A percentile compares a stretch with the other conserved stretches of the same genome.
These are phyloP conservation scores for Triadica sebifera DNA, from an alignment of 345 rosid species.

Conservation along the genomic window DNA sequence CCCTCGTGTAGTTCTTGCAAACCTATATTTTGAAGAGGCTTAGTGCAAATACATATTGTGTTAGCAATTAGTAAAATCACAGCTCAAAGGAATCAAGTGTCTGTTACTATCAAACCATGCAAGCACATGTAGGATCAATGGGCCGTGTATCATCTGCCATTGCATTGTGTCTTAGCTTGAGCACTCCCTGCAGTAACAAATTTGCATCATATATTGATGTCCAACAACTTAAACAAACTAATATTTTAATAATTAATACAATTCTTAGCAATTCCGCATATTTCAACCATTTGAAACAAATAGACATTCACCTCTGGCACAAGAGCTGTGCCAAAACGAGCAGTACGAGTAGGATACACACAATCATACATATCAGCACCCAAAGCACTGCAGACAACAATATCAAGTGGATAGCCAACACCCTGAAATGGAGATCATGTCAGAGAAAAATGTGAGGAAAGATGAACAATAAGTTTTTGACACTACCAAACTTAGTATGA, in stretches of 20 bases:
- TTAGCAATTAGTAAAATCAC: neutral
- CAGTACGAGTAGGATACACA: constrained; percentile 84
- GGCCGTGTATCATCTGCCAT: constrained; percentile 69
- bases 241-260: neutral
- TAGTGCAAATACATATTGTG: neutral
- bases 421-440: constrained; percentile 41
- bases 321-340: constrained; percentile 80
- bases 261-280: neutral
- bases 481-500: constrained; percentile 1
- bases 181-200: constrained; percentile 51
- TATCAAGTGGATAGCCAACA: constrained; percentile 78
- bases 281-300: constrained; percentile 11
- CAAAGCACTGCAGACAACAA: constrained; percentile 81
- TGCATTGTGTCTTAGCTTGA: constrained; percentile 62
- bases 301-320: constrained; percentile 61
- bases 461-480: neutral
- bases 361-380: constrained; percentile 87
- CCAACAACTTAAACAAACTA: neutral
- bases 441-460: constrained; percentile 2
- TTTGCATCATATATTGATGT: neutral
- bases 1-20: constrained; percentile 74
- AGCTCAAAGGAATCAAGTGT: neutral
- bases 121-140: constrained; percentile 62
- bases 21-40: constrained; percentile 41
- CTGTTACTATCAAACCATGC: constrained; percentile 51